Conservation (phyloP, 2,329 filamentous ascomycete species). For the Penicillium sp. region DNA sequence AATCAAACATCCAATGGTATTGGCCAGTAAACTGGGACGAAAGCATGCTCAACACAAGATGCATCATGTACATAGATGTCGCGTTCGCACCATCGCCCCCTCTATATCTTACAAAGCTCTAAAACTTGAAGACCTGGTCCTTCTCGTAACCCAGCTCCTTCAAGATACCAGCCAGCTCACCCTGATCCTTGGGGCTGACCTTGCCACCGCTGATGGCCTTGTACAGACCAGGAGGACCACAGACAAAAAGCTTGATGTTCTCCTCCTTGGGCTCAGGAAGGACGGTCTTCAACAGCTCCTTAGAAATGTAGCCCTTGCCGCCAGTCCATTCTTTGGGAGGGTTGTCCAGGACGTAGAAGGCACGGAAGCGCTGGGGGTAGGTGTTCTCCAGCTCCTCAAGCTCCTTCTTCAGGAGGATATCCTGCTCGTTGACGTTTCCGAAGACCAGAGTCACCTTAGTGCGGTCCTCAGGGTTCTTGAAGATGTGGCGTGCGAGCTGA, state of each 20-base stretch:
- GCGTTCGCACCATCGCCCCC: constrained; percentile 1
- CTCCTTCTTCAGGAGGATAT: constrained; percentile 86
- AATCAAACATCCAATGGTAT: constrained; percentile 5
- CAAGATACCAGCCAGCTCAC: constrained; percentile 74
- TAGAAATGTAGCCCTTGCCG: constrained; percentile 73
- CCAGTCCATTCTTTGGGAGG: constrained; percentile 71
- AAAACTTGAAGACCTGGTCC: constrained; percentile 97
- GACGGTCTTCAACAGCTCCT: constrained; percentile 91
- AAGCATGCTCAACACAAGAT: constrained; percentile 15
- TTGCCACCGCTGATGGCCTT: constrained; percentile 86
- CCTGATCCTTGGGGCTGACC: constrained; percentile 89
- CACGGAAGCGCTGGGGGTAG: constrained; percentile 89
- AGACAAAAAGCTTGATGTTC: constrained; percentile 95
- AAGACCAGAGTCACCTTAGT: constrained; percentile 96
- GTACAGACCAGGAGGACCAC: constrained; percentile 87
- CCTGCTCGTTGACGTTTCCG: constrained; percentile 81
- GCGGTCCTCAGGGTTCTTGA: constrained; percentile 93
- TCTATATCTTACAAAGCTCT: constrained; percentile 28
- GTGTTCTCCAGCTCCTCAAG: constrained; percentile 84
- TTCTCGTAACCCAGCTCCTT: constrained; percentile 77
- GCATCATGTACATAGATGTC: constrained; percentile 13
- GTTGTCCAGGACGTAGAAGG: constrained; percentile 89
- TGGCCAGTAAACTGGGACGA: constrained; percentile 1
- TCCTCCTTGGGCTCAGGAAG: constrained; percentile 85
- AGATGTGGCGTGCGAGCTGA: constrained; percentile 84